Evolutionary conservation across 2,329 filamentous ascomycete species (phyloP), one percentile per base, ranked within the genome.

Genomic region (Phaeosphaeriaceae sp.): DNA sequence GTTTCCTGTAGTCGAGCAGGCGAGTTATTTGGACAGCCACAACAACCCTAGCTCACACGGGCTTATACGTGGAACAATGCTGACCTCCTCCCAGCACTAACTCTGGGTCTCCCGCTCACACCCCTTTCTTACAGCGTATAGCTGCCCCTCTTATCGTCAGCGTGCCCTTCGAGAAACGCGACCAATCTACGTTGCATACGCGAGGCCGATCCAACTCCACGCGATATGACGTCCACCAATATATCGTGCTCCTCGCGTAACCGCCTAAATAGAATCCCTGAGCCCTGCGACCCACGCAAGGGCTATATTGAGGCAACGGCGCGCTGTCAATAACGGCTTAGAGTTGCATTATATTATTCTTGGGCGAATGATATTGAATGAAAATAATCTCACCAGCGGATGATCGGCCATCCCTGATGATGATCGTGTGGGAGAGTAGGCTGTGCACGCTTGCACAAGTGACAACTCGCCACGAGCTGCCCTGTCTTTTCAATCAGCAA

Each of bases 161-260:
- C 49, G 21, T 49, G n/a, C 47, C 52, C 51, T 44, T 51, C 56
- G 48, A 54, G 49, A 58, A 54, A 53, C 36, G 21, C 47, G 27
- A 22, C 55, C 51, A 57, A 57, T 54, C 41, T 51, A 47, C 55
- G 44, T 19, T 27, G 47, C 55, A 57, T 53, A 57, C 55, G 46
- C 51, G 51, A 53, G 41, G 47, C 46, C 55, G 55, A 53, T 57
- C 51, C 31, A 42, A 45, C 51, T 51, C 55, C 55, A 54, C 55
- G 51, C 55, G 42, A 53, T 46, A 51, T 57, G 55, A 57, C 55
- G 55, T 54, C 51, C 55, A 42, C 45, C 31, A 51, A 48, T 57
- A 53, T 53, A 49, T 45, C 25, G 27, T 57, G 50, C 55, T 48
- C n/a, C 46, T 57, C 55, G 55, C 50, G 33, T 57, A 57, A n/a